Conservation (phyloP, 495 filamentous ascomycete genomes). For the Aspergillus haitiensis region DNA sequence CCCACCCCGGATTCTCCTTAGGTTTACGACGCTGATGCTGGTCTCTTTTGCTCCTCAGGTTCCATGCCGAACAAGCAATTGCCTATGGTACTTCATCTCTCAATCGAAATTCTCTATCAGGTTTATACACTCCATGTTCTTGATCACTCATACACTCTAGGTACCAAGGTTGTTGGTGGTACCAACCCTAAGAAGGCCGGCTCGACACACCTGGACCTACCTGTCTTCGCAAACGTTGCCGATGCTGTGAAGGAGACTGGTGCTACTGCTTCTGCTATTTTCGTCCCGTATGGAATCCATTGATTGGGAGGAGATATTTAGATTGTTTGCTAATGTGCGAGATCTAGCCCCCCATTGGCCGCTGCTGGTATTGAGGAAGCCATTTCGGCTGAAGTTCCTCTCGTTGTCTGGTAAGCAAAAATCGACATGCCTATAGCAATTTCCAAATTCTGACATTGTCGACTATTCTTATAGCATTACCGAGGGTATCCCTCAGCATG, state of each 20-base stretch:
- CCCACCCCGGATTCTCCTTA: constrained; percentile 1
- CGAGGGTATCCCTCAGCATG: constrained; percentile 96
- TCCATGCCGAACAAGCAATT: constrained; percentile 97
- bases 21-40: constrained; percentile 42
- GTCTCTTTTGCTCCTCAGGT: constrained; percentile 55
- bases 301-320: not conserved
- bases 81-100: constrained; percentile 73
- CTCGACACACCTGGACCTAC: constrained; percentile 79
- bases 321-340: constrained; percentile 9
- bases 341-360: constrained; percentile 76
- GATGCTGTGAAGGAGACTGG: constrained; percentile 92
- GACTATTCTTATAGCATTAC: constrained; percentile 66
- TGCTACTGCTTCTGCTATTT: constrained; percentile 90
- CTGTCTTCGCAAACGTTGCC: constrained; percentile 86
- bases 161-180: constrained; percentile 95
- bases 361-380: constrained; percentile 97
- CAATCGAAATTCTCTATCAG: constrained; percentile 20
- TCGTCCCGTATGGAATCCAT: constrained; percentile 74
- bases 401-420: constrained; percentile 76
- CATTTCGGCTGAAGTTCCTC: constrained; percentile 83
- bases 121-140: constrained; percentile 9
- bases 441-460: constrained; percentile 1
- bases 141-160: constrained; percentile 51
- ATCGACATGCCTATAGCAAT: constrained; percentile 7
- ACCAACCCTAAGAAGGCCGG: constrained; percentile 99